A percentile compares a stretch with the other conserved stretches of the same genome.
phyloP scores from a whole-genome alignment of 2,329 filamentous ascomycete genomes.

The Clonostachys rhizophaga region DNA sequence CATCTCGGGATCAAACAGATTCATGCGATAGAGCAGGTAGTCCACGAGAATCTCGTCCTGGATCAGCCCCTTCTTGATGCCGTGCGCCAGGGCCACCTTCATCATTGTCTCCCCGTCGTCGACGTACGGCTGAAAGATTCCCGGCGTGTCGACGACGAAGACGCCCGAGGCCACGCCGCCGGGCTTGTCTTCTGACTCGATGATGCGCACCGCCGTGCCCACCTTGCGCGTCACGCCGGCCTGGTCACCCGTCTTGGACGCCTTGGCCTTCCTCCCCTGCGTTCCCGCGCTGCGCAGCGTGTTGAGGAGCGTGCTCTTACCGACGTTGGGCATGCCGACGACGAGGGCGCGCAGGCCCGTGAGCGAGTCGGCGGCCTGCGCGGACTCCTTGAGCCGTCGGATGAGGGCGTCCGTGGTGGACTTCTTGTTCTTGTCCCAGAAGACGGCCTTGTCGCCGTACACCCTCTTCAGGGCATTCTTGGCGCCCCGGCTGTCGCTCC shows the following conservation, averaged over 20 bases:
- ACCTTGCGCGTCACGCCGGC: conserved; percentile 89
- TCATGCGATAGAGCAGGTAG: conserved; percentile 84
- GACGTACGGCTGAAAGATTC: conserved; percentile 92
- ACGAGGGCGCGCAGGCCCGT: conserved; percentile 81
- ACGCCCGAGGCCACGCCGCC: conserved; percentile 54
- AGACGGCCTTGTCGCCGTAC: conserved; percentile 27
- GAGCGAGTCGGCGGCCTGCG: conserved; percentile 45
- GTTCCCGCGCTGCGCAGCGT: conserved; percentile 66
- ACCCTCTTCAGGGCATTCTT: conserved; percentile 21
- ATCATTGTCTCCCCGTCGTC: conserved; percentile 83
- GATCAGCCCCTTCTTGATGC: conserved; percentile 86
- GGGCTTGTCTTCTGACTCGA: conserved; percentile 29
- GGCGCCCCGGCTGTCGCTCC: conserved; percentile 25
- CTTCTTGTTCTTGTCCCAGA: conserved; percentile 34
- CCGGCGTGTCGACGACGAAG: conserved; percentile 87
- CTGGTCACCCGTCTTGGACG: conserved; percentile 76
- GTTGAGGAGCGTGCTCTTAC: conserved; percentile 94
- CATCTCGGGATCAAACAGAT: conserved; percentile 55
- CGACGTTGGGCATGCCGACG: conserved; percentile 97
- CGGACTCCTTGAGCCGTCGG: conserved; percentile 21
- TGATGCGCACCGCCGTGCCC: conserved; percentile 75
- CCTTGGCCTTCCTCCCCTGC: conserved; percentile 50
- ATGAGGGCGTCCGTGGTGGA: conserved; percentile 32
- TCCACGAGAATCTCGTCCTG: conserved; percentile 76
- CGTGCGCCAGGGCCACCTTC: conserved; percentile 86